Percentiles rank a stretch among this genome's conserved stretches.
Conservation (phyloP, 1,139 yeast species). For the Wickerhamiella infanticola region DNA sequence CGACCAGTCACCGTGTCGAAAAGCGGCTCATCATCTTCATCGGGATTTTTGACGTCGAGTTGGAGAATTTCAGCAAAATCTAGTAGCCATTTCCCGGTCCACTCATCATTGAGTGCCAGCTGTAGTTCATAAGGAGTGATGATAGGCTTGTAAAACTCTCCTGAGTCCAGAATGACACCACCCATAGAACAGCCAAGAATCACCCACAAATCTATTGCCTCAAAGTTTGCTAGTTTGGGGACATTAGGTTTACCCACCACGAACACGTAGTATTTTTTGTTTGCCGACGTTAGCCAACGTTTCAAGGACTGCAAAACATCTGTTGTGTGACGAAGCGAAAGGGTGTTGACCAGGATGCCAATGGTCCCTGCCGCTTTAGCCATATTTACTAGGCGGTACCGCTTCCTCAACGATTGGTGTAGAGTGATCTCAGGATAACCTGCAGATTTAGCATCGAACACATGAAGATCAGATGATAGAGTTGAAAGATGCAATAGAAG, state of each 20-base stretch:
- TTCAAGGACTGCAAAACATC: conserved; percentile 45
- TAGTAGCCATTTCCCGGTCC: conserved; percentile 91
- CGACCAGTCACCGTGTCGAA: conserved; percentile 84
- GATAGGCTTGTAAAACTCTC: conserved; percentile 77
- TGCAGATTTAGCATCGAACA: conserved; percentile 6
- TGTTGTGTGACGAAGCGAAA: conserved; percentile 61
- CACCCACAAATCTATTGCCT: conserved; percentile 84
- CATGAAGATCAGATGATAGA: conserved; percentile 17
- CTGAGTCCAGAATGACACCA: conserved; percentile 70
- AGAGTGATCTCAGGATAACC: conserved; percentile 35
- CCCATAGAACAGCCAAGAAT: conserved; percentile 89
- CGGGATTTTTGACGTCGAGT: conserved; percentile 18
- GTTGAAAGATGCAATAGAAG: conserved; percentile 63
- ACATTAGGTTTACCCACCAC: conserved; percentile 99
- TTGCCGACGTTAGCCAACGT: conserved; percentile 49
- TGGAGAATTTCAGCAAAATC: conserved; percentile 46
- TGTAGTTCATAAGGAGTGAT: conserved; percentile 86
- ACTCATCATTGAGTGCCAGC: conserved; percentile 62
- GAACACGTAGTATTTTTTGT: conserved; percentile 81
- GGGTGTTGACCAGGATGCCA: conserved; percentile 79
- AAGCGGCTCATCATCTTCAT: conserved; percentile 58
- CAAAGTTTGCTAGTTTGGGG: conserved; percentile 90
- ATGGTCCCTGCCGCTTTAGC: conserved; percentile 86
- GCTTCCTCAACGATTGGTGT: conserved; percentile 59
- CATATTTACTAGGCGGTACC: conserved; percentile 74